Conservation (phyloP, 2,329 filamentous ascomycete species). For the Ophiobolus disseminans region DNA sequence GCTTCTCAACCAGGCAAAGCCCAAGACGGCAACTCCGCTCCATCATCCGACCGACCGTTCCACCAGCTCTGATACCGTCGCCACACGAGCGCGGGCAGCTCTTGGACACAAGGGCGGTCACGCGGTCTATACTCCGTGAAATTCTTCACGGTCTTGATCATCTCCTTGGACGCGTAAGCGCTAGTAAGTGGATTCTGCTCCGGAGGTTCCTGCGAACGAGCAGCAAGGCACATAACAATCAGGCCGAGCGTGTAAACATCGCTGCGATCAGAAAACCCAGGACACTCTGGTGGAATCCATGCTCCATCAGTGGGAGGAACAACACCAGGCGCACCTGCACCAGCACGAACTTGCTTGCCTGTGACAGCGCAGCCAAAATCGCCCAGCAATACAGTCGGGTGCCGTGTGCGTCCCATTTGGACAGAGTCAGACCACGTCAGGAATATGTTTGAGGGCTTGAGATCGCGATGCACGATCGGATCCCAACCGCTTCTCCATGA, state of each 20-base stretch:
- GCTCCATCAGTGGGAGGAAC: background rate
- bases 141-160: background rate
- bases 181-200: background rate
- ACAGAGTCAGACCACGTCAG: conserved; percentile 6
- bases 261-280: background rate
- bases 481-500: conserved; percentile 5
- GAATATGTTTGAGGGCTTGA: conserved; percentile 26
- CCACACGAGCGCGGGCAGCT: background rate
- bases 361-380: conserved; percentile 19
- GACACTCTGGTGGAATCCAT: background rate
- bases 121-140: background rate
- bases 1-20: no score
- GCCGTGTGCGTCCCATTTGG: background rate
- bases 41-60: background rate
- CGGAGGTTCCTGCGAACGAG: background rate
- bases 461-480: conserved; percentile 19
- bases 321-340: background rate
- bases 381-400: conserved; percentile 15
- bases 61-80: background rate
- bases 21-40: background rate
- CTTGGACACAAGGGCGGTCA: background rate
- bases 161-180: background rate
- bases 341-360: background rate
- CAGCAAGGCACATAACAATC: background rate
- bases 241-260: background rate